Evolutionary conservation across 148 eudicot species (phyloP), one percentile per base, ranked within the genome.

Genomic region (Diospyros lotus): DNA sequence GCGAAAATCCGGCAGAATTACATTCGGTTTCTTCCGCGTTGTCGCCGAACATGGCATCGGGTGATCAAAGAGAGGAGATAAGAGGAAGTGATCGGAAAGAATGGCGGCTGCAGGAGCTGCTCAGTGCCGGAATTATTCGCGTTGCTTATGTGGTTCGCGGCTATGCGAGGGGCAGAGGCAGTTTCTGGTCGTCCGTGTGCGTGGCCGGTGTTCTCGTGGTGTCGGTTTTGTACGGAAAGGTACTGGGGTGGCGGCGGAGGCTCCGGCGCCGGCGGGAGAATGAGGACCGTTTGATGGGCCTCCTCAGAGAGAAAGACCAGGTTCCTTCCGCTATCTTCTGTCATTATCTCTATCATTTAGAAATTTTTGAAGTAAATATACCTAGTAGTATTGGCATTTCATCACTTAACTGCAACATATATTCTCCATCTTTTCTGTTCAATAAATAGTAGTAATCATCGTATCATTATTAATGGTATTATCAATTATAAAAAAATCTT

Each of bases 301-400:
- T 83, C n/a, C 40, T 85, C 15, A 78, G 72, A 72, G 86, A 87
- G 73, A 85, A 80, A 78, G 90, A 87, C 75, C 84, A 81, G 90
- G 90, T 83, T 74, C 28, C 28, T 28, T 28, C 28, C 28, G 28
- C 28, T 28, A 28, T 28, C 0, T 28, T 28, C 28, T 0, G 28
- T 0, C 28, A 28, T 28, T 28, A 28, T 28, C 28, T 28, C 28
- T 28, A 28, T 28, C 28, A 28, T 28, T 28, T 28, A 28, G 28
- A 28, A 28, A 28, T 28, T 28, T 28, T 28, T 28, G 28, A 28
- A 28, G 28, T 28, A 28, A 28, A 28, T 28, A 28, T 28, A 0
- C 28, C 28, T 28, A 28, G 28, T 28, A 28, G 28, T 28, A 28
- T 28, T 0, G 28, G 0, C 28, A 28, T 28, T 28, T 28, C 28